phyloP scores from a whole-genome alignment of 108 stramenopile species.

The Nannochloropsis gaditana region DNA sequence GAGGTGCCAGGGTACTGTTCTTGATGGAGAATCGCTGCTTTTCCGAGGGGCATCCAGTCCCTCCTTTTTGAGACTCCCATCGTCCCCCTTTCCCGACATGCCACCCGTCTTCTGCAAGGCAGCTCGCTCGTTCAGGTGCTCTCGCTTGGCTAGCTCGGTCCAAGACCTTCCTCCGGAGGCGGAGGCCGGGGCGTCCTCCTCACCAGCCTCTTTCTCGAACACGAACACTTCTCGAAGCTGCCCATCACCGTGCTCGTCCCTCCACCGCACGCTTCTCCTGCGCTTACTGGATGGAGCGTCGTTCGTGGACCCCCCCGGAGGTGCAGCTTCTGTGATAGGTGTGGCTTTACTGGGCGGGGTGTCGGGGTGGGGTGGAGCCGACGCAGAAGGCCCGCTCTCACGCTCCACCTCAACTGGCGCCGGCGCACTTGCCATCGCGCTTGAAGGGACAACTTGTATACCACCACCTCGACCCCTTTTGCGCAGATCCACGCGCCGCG shows the following conservation, averaged over 20 bases:
- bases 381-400: background rate
- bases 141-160: slow-evolving; percentile 16
- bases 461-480: background rate
- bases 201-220: background rate
- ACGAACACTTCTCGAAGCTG: slow-evolving; percentile 1
- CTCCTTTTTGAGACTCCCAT: background rate
- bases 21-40: background rate
- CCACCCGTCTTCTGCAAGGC: background rate
- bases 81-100: background rate
- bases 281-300: background rate
- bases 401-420: background rate
- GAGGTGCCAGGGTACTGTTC: background rate
- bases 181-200: background rate
- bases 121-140: slow-evolving; percentile 7
- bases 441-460: background rate
- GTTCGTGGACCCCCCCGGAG: background rate
- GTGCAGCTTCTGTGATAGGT: background rate
- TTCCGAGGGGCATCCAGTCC: background rate
- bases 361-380: background rate
- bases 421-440: background rate
- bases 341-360: background rate
- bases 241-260: background rate
- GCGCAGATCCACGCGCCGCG: background rate
- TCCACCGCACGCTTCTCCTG: background rate
- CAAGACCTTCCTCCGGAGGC: background rate